Conservation (phyloP, 139 green algal species). For the Penium margaritaceum region DNA sequence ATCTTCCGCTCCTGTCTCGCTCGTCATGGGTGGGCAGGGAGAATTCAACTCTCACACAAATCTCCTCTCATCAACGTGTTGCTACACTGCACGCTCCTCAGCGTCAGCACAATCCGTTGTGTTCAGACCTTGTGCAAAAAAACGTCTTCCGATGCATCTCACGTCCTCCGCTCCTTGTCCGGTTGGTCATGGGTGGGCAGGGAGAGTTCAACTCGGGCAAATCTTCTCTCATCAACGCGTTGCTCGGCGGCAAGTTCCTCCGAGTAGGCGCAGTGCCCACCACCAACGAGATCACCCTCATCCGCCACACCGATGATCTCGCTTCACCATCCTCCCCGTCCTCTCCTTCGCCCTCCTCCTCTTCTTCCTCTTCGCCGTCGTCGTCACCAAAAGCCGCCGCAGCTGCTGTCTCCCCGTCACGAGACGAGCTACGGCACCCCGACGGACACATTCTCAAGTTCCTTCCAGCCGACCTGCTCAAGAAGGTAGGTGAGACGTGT, state of each 20-base stretch:
- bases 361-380: background rate
- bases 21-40: conserved; percentile 67
- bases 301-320: conserved; percentile 69
- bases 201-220: conserved; percentile 92
- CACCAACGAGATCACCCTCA: conserved; percentile 95
- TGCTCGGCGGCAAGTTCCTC: conserved; percentile 75
- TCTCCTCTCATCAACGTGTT: conserved; percentile 86
- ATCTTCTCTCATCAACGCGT: conserved; percentile 83
- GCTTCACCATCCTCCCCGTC: background rate
- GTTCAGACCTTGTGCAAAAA: too few species aligned
- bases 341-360: background rate
- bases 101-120: too few species aligned
- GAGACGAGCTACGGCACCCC: conserved; percentile 45
- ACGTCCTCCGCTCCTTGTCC: too few species aligned
- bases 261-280: conserved; percentile 89
- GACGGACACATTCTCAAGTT: conserved; percentile 77
- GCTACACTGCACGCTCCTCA: conserved; percentile 71
- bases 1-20: too few species aligned
- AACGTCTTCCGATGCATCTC: too few species aligned
- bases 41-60: conserved; percentile 90
- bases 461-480: conserved; percentile 70
- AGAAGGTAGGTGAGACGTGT: too few species aligned
- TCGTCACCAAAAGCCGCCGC: background rate
- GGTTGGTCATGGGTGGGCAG: conserved; percentile 49
- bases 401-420: background rate